Evolutionary conservation across 1,284 basidiomycete species (phyloP), one percentile per base, ranked within the genome.

Genomic region (Cryptococcus wingfieldii): DNA sequence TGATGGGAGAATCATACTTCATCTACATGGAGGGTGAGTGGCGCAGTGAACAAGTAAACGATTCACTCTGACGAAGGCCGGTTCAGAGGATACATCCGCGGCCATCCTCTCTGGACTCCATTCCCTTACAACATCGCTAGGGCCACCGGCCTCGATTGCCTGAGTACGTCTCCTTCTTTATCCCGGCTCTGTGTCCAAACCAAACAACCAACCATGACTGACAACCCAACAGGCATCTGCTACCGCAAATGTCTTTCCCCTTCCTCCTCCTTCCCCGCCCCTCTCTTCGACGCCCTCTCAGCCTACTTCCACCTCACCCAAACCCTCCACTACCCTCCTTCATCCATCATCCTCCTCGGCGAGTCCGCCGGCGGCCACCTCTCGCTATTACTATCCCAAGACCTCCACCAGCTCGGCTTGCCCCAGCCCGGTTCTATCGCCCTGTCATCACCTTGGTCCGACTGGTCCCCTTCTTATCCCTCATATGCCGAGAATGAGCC

Each of bases 301-400:
- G 83, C 80, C 0, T 86, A 84, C 64, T 71, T 78, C 41, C 83
- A 86, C 64, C 80, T 85, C n/a, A 78, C 83, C 42, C 59, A 75
- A 41, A 70, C 63, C 1, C 47, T 58, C 43, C 9, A 38, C 0
- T 80, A 81, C 63, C 67, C 70, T 0, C 72, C 82, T 1, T 75
- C 76, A 54, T 82, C 83, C 61, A 80, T 87, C 51, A 69, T 84
- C 47, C 65, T 88, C 34, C 78, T 82, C 7, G 86, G 85, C 27
- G 86, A 87, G 64, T 83, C 81, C 51, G 84, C 86, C 0, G 86
- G 86, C 3, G 86, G 83, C 0, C 86, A 86, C 63, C 77, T 87
- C 4, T 81, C 81, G 0, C 77, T 86, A 4, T 80, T 82, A 6
- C 47, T 67, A 1, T 54, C 58, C 1, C 54, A 51, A 31, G 66